Evolutionary conservation across 768 basidiomycete genomes (phyloP).

Genomic region (Pisolithus tinctorius): DNA sequence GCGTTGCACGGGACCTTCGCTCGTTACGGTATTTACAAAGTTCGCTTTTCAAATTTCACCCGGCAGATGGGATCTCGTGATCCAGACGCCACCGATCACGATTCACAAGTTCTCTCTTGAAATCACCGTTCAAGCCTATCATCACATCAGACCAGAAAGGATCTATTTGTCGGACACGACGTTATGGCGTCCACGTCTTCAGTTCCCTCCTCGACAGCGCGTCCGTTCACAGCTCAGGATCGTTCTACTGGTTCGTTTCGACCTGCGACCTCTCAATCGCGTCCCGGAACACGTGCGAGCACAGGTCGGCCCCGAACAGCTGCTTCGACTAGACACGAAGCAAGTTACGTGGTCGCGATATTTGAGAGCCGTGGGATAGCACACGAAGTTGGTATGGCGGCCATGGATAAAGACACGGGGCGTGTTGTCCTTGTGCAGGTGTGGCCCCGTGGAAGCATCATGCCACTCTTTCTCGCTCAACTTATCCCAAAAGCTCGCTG

Average conservation of each 20-base stretch:
- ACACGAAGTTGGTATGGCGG: slow-evolving; percentile 82
- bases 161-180: too few relatives aligned
- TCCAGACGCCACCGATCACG: too few relatives aligned
- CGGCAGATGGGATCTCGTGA: too few relatives aligned
- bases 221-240: slow-evolving; percentile 10
- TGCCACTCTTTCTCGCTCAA: background rate
- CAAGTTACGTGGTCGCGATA: slow-evolving; percentile 59
- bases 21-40: too few relatives aligned
- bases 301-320: slow-evolving; percentile 59
- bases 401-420: slow-evolving; percentile 75
- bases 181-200: background rate
- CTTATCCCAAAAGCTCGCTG: slow-evolving; percentile 51
- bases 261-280: slow-evolving; percentile 50
- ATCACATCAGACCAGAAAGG: too few relatives aligned
- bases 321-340: slow-evolving; percentile 51
- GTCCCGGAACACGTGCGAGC: slow-evolving; percentile 34
- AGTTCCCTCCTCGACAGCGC: slow-evolving; percentile 8
- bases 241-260: slow-evolving; percentile 24
- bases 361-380: slow-evolving; percentile 75
- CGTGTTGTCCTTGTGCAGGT: slow-evolving; percentile 76
- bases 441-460: background rate
- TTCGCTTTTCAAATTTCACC: too few relatives aligned
- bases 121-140: too few relatives aligned
- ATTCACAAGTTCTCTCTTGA: too few relatives aligned
- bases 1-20: too few relatives aligned